Evolutionary conservation across 495 filamentous ascomycete genomes (phyloP).

Genomic region (Amorphotheca resinae): DNA sequence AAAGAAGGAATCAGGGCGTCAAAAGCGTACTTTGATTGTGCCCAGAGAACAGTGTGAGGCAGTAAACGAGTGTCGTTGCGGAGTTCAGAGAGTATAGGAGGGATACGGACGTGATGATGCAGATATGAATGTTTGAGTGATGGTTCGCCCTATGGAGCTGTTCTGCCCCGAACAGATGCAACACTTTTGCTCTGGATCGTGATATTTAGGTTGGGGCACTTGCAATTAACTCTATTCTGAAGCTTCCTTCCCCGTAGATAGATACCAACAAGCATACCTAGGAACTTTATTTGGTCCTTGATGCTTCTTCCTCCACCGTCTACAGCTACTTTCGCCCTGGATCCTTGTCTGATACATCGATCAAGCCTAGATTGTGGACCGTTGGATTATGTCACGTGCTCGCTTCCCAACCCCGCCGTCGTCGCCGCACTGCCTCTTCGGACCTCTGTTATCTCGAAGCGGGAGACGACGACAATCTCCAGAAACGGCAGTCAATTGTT

Average conservation of each 20-base stretch:
- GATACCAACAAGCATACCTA: no score
- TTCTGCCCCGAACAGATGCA: not conserved
- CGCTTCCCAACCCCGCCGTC: not conserved
- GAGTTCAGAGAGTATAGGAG: not conserved
- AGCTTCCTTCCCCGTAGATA: not conserved
- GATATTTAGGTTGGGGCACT: not conserved
- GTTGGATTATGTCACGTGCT: not conserved
- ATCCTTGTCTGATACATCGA: no score
- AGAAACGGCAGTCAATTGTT: not conserved
- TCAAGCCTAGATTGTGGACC: no score
- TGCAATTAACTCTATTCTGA: not conserved
- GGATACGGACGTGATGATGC: constrained; percentile 1
- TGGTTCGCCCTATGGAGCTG: not conserved
- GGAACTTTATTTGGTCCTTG: no score
- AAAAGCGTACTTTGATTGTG: not conserved
- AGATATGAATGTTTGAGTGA: not conserved
- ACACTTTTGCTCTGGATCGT: not conserved
- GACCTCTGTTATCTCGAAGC: constrained; percentile 16
- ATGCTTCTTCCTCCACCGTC: not conserved
- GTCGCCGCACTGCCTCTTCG: not conserved
- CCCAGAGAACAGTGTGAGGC: not conserved
- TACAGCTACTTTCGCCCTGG: constrained; percentile 13
- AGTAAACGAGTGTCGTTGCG: constrained; percentile 1
- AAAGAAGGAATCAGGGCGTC: not conserved
- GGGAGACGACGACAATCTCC: not conserved